Evolutionary conservation across 345 rosid genomes (phyloP).

Genomic region (Acer campestre): DNA sequence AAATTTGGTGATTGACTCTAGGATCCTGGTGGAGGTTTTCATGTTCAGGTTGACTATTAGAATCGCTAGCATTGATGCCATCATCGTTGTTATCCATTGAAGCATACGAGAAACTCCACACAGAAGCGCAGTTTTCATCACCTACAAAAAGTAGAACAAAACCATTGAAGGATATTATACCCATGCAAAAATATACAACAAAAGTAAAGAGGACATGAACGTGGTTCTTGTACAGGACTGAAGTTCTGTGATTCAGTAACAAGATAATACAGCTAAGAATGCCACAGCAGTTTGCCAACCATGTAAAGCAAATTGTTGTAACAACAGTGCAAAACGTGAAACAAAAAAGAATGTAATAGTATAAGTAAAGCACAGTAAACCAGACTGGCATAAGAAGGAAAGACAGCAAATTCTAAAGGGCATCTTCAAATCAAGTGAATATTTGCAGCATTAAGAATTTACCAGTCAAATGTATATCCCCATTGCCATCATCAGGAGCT

Average conservation of each 20-base stretch:
- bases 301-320: background rate
- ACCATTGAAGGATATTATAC: background rate
- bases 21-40: background rate
- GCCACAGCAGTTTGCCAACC: too few relatives aligned
- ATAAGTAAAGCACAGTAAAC: background rate
- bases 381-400: background rate
- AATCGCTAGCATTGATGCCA: conserved; percentile 23
- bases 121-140: conserved; percentile 71
- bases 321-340: background rate
- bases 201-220: too few relatives aligned
- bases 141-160: conserved; percentile 24
- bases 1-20: background rate
- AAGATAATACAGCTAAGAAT: too few relatives aligned
- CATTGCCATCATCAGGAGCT: conserved; percentile 51
- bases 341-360: background rate
- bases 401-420: background rate
- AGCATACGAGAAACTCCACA: conserved; percentile 76
- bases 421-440: conserved; percentile 3
- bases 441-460: conserved; percentile 14
- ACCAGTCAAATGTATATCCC: conserved; percentile 51
- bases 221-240: too few relatives aligned
- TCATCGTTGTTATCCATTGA: conserved; percentile 29
- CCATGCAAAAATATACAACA: too few relatives aligned
- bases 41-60: conserved; percentile 13
- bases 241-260: too few relatives aligned